Base-by-base conservation (phyloP, 345 rosid genomes). In the Linum trigynum region DNA sequence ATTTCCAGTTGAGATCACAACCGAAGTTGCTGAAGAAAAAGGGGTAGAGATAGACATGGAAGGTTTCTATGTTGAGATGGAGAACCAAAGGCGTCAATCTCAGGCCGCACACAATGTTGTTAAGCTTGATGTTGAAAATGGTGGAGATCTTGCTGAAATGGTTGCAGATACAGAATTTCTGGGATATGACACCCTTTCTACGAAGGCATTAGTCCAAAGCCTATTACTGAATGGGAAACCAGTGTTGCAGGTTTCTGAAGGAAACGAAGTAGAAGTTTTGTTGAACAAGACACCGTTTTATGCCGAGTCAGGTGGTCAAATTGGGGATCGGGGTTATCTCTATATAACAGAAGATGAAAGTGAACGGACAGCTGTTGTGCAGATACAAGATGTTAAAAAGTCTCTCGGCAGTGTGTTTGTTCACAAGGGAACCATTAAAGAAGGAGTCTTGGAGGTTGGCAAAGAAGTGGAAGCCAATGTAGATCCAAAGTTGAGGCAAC, bases 281-380 rank as follows among this genome's bases (percentile, higher is more conserved):
- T 84, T 88, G 55, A 82, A 86, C 72, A 86, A 81, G 77, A 90
- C 98, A 41, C 97, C 98, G 23, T 92, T 92, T 75, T 90, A 90
- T 66, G 97, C 98, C 64, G 97, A 92, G 75, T 88, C 98, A 23
- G 97, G 98, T 68, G 98, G 96, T 68, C 98, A 92, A 72, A 85
- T 92, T 65, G 98, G 85, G 32, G 98, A 90, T 77, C 82, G 81
- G 59, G 98, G 97, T 55, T 75, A 81, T 72, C 72, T 90, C 17
- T 88, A 78, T 78, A 78, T 86, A 69, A 77, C 71, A 58, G 75
- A 69, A 67, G 83, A 74, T 23, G 0, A 48, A 59, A 74, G 67
- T 64, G 80, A 77, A 81, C 69, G 68, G 39, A 77, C 59, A 41
- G 87, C 86, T 74, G 80, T 90, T 75, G 86, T 92, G 61, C 92